Base-by-base conservation (phyloP, 192 early-diverging fungal genomes). In the Thamnidium elegans region DNA sequence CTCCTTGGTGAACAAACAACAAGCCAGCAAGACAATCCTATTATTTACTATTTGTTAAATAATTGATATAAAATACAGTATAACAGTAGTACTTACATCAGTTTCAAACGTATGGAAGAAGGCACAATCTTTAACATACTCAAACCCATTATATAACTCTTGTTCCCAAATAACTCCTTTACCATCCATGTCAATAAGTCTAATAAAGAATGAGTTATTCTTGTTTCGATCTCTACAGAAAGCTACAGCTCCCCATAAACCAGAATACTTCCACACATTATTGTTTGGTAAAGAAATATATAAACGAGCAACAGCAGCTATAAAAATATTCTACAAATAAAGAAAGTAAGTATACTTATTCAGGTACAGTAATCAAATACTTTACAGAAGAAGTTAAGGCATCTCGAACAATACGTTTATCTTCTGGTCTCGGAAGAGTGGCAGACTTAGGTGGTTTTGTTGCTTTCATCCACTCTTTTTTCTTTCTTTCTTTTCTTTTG, bases 101-200 rank as follows among this genome's bases (percentile, higher is more conserved):
- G 84, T 81, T 23, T 81, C 75, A 73, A 92, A 86, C 13, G 87
- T 88, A 58, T 85, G 86, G 58, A 92, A 92, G 63, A 82, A 90
- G 7, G 84, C 79, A 23, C 75, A 56, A 21, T 88, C 85, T 63
- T 85, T 77, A 10, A 58, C 66, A 64, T 87, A 87, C 43, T 87
- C 81, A 78, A 92, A 90, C 46, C 80, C 81, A 55, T 86, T 75
- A 68, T 88, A 90, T 3, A 92, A 62, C 74, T 92, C 90, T 68
- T 92, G 90, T 70, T 92, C 90, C 90, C 90, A 92, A 36, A 90
- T 67, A 23, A 90, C 78, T 14, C 81, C 78, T 47, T 70, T 71
- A 48, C 83, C 69, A 19, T 76, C 75, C 15, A 90, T 70, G 55
- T 92, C 87, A 30, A 92, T 76, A 17, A 92, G 78, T 3, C 88